These are phyloP conservation scores for Mortierella sp. DNA, from an alignment of 371 early-diverging fungal genomes.

Conservation along the genomic window DNA sequence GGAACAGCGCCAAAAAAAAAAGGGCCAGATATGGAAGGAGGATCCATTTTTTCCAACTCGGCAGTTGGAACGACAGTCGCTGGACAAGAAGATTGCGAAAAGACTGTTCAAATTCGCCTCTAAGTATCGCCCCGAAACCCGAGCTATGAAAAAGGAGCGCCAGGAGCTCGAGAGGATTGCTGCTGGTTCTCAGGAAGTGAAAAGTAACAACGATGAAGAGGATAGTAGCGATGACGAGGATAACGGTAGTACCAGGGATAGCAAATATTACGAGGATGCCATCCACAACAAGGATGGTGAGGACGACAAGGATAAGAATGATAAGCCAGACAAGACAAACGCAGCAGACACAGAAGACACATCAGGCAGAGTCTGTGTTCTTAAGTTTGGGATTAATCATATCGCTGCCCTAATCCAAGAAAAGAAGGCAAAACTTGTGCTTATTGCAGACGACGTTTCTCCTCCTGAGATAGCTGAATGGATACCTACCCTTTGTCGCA, in stretches of 20 bases:
- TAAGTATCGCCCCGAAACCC: constrained; percentile 1
- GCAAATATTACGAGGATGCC: too few relatives aligned
- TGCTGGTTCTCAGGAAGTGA: not conserved
- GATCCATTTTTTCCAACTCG: not conserved
- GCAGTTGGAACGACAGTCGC: not conserved
- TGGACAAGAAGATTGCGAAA: not conserved
- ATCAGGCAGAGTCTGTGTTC: constrained; percentile 82
- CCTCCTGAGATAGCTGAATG: constrained; percentile 98
- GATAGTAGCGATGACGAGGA: not conserved
- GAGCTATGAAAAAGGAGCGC: not conserved
- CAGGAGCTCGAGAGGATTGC: not conserved
- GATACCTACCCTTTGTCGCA: constrained; percentile 99
- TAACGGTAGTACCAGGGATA: too few relatives aligned
- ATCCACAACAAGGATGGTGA: too few relatives aligned
- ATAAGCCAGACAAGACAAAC: not conserved
- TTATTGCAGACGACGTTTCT: constrained; percentile 99
- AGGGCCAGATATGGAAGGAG: not conserved
- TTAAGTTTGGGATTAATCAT: constrained; percentile 99
- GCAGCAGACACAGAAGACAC: not conserved
- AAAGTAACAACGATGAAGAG: not conserved
- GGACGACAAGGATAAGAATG: not conserved
- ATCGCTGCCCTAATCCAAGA: constrained; percentile 94
- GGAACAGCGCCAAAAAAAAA: not conserved
- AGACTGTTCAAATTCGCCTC: not conserved
- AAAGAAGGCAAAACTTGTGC: constrained; percentile 97